Evolutionary conservation across 2,329 filamentous ascomycete genomes (phyloP), one percentile per base, ranked within the genome.

Genomic region (Clarireedia homoeocarpa): DNA sequence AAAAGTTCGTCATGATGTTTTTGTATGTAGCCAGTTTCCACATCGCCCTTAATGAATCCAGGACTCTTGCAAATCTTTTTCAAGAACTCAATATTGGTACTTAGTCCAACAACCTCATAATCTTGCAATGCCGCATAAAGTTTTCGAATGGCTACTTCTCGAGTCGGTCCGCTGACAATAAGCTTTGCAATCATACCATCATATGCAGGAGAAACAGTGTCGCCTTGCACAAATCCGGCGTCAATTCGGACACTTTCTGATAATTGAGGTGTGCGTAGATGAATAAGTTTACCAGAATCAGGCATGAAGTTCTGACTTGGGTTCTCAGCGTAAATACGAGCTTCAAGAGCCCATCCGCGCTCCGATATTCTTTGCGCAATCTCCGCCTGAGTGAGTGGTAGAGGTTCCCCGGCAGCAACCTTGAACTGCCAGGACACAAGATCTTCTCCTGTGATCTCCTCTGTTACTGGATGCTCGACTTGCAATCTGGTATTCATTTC

Each of bases 101-200:
- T 86, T 6, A 95, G 82, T 0, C 94, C 94, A 2, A 92, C 94
- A 10, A 99, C 85, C 72, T 99, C 90, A 68, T 97, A 99, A 48
- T 89, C 81, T 62, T 89, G 86, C 10, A 99, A 75, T 0, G 94
- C 91, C 4, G 85, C 77, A 39, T 84, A 83, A 58, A 99, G 78
- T 71, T 89, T 95, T 57, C 88, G 84, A 50, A 99, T 86, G 3
- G 91, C 89, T 26, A 88, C 86, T 68, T 87, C 81, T 58, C 94
- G 81, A 56, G 86, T 86, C 15, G 83, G 80, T 0, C 89, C 94
- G 57, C 89, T 83, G 5, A 97, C 90, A 64, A 99, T 99, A 52
- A 99, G 81, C 74, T 99, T 99, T 46, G 94, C 89, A 63, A 99
- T 96, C 94, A 99, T 99, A 27, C 94, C 94, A 65, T 99, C 94